These are phyloP conservation scores for Heliamphora exappendiculata DNA, from an alignment of 148 eudicot species.

Conservation along the genomic window DNA sequence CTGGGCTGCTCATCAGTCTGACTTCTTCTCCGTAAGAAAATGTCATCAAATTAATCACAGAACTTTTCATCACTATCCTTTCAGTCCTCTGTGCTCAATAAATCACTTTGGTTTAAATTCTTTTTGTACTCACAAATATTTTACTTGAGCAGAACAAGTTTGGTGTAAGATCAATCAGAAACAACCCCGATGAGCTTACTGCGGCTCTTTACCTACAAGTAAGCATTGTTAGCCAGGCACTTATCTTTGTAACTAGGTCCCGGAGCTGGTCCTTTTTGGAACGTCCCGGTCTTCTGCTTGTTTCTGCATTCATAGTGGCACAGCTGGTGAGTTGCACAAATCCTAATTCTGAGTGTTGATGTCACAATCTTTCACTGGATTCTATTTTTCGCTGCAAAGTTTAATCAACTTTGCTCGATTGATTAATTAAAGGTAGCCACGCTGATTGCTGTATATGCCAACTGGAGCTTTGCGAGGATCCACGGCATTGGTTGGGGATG, in stretches of 20 bases:
- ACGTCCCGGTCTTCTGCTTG: conserved; percentile 63
- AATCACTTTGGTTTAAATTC: neutral
- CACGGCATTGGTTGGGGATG: conserved; percentile 83
- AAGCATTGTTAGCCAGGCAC: conserved; percentile 71
- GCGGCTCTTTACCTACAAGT: conserved; percentile 78
- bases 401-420: neutral
- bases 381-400: neutral
- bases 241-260: conserved; percentile 73
- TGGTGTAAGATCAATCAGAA: conserved; percentile 42
- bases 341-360: neutral
- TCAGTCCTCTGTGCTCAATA: neutral
- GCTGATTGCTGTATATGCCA: conserved; percentile 54
- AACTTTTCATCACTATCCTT: neutral
- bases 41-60: neutral
- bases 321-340: conserved; percentile 52
- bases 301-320: conserved; percentile 49
- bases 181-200: conserved; percentile 30
- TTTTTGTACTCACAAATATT: neutral
- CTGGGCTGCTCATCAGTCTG: conserved; percentile 46
- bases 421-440: conserved; percentile 62
- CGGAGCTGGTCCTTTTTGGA: conserved; percentile 60
- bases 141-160: conserved; percentile 35
- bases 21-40: conserved; percentile 52
- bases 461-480: conserved; percentile 62
- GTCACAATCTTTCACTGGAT: neutral